Evolutionary conservation across 169 alveolate genomes (phyloP).

Genomic region (Cyclospora cayetanensis): DNA sequence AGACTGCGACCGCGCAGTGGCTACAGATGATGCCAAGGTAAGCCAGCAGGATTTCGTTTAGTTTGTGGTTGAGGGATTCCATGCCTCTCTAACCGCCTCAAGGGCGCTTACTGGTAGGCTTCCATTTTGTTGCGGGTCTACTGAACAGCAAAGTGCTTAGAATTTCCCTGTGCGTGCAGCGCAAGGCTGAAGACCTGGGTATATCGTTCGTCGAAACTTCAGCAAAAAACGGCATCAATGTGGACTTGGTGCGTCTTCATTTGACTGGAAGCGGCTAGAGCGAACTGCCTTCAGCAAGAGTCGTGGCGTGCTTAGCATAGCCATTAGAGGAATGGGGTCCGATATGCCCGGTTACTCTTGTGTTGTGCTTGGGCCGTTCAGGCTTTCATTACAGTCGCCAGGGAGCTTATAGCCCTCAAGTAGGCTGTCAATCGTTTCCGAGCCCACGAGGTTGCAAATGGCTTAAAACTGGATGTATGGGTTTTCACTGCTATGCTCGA

Average conservation of each 20-base stretch:
- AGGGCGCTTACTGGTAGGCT: not conserved
- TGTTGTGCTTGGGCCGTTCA: no score
- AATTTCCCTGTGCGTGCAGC: no score
- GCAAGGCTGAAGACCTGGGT: conserved; percentile 81
- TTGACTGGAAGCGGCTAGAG: not conserved
- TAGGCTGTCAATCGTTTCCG: no score
- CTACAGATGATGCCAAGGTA: conserved; percentile 84
- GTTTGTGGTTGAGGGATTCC: not conserved
- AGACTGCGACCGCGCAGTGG: conserved; percentile 77
- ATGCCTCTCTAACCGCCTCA: not conserved
- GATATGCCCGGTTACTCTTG: no score
- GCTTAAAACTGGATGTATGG: no score
- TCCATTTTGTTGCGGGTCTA: no score
- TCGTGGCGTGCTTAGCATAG: no score
- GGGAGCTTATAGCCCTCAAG: conserved; percentile 45
- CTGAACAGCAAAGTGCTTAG: no score
- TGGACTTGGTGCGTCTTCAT: conserved; percentile 77
- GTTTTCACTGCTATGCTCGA: no score
- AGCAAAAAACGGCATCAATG: conserved; percentile 86
- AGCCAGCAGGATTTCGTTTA: not conserved
- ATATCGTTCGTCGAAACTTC: conserved; percentile 84
- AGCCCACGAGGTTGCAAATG: no score
- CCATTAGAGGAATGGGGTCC: no score
- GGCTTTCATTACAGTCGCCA: conserved; percentile 50
- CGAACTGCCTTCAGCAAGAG: no score